Evolutionary conservation across 2,329 filamentous ascomycete species (phyloP), one percentile per base, ranked within the genome.

Genomic region (Trichoderma sp.): DNA sequence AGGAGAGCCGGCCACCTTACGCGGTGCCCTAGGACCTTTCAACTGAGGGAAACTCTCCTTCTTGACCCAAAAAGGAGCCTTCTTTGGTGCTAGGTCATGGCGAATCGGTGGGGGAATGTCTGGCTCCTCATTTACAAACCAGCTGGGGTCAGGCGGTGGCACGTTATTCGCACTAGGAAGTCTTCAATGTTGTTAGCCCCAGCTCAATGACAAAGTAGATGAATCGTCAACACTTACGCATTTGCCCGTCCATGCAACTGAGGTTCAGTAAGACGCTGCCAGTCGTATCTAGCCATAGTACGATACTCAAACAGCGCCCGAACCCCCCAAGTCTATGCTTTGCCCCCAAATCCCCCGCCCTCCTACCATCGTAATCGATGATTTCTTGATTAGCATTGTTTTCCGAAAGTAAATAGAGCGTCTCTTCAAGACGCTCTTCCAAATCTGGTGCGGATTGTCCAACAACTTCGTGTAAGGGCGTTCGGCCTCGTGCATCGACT

Each of bases 391-490:
- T 35, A 16, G 75, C 75, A n/a, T 62, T 45, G 3, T 65, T 35
- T 14, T 59, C 31, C 1, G 65, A 33, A 14, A 76, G 71, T 9
- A 62, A 16, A 7, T 69, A 45, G 3, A 76, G 27, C 4, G 45
- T 75, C 11, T 56, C 63, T 4, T 75, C 64, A 33, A 76, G 24
- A 9, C 60, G 33, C 1, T 21, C 9, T 29, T 75, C 63, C 31
- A 75, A 16, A 16, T 66, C 72, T 11, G 65, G 65, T 21, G 31
- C 45, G 16, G 18, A 18, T 56, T 75, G 75, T 12, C 56, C n/a
- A 4, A 75, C 31, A 38, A 41, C 74, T 59, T 77, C 75, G 31
- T 77, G 75, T 11, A 77, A 18, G 6, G 75, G 75, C 14, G 74
- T 73, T n/a, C 31, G 74, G 16, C 74, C 75, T 3, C 21, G 16